Evolutionary conservation across 148 eudicot genomes (phyloP).

Genomic region (Polygonum maritimum): DNA sequence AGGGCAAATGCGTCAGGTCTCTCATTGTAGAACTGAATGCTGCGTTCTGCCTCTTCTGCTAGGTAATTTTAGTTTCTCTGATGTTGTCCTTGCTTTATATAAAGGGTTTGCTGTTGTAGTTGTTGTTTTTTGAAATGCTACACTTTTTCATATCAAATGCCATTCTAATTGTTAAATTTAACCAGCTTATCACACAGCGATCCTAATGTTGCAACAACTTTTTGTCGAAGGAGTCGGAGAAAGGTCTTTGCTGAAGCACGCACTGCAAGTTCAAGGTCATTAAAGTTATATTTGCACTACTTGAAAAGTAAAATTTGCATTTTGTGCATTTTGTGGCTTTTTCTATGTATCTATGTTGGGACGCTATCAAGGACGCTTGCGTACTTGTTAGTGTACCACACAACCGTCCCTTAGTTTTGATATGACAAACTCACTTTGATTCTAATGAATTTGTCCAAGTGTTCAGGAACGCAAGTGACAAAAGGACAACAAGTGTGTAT

Average conservation of each 20-base stretch:
- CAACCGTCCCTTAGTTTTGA: too few relatives aligned
- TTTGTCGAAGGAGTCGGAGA: constrained; percentile 90
- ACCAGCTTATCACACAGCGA: constrained; percentile 82
- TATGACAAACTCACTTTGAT: too few relatives aligned
- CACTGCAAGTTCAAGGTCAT: constrained; percentile 94
- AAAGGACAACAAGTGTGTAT: too few relatives aligned
- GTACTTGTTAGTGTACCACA: too few relatives aligned
- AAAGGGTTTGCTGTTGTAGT: background rate
- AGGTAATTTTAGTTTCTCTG: constrained; percentile 35
- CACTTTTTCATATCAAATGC: constrained; percentile 11
- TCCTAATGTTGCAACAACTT: constrained; percentile 71
- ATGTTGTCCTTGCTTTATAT: background rate
- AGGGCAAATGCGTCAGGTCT: constrained; percentile 47
- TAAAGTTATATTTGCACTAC: background rate
- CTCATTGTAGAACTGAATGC: constrained; percentile 60
- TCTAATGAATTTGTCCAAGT: too few relatives aligned
- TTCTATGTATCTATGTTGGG: background rate
- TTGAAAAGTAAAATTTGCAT: background rate
- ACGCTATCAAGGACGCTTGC: too few relatives aligned
- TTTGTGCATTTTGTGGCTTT: background rate
- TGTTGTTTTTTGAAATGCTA: constrained; percentile 6
- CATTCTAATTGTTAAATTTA: constrained; percentile 21
- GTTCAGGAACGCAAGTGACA: too few relatives aligned
- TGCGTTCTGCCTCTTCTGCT: constrained; percentile 50
- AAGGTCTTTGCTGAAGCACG: constrained; percentile 86